Percentiles rank a stretch among this genome's conserved stretches.
phyloP scores from a whole-genome alignment of 2,329 filamentous ascomycete genomes.

The Cryphonectria nitschkei region DNA sequence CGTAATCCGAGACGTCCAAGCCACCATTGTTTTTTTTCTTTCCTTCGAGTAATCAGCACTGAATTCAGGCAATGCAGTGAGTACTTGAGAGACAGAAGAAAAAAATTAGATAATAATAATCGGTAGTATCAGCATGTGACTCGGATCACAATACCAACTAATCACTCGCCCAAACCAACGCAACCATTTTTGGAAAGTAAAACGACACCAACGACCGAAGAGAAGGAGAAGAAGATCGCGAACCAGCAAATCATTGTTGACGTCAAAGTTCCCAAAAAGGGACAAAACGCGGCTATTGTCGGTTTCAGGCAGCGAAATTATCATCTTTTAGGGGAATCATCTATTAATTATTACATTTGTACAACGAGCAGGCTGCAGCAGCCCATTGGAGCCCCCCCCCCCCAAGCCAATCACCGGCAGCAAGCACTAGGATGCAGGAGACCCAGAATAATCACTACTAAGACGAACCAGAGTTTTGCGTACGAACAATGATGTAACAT shows the following conservation, averaged over 20 bases:
- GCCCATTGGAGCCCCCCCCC: background rate
- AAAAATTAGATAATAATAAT: background rate
- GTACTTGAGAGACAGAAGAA: background rate
- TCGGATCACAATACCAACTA: background rate
- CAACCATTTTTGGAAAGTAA: background rate
- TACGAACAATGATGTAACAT: background rate
- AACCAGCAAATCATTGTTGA: background rate
- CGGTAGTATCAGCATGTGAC: background rate
- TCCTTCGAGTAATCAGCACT: background rate
- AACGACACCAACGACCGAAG: background rate
- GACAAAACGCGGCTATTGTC: background rate
- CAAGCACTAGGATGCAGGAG: background rate
- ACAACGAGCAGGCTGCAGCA: background rate
- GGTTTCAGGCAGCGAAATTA: background rate
- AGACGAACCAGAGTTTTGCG: background rate
- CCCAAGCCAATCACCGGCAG: too few relatives aligned
- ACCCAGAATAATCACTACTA: background rate
- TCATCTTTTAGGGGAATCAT: background rate
- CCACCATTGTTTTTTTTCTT: background rate
- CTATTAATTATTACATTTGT: background rate
- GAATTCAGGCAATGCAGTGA: background rate
- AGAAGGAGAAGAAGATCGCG: background rate
- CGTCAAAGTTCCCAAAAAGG: background rate
- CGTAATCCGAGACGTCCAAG: background rate
- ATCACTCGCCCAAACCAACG: background rate